These are phyloP conservation scores for Clarireedia monteithiana DNA, from an alignment of 2,329 filamentous ascomycete species.

Conservation along the genomic window DNA sequence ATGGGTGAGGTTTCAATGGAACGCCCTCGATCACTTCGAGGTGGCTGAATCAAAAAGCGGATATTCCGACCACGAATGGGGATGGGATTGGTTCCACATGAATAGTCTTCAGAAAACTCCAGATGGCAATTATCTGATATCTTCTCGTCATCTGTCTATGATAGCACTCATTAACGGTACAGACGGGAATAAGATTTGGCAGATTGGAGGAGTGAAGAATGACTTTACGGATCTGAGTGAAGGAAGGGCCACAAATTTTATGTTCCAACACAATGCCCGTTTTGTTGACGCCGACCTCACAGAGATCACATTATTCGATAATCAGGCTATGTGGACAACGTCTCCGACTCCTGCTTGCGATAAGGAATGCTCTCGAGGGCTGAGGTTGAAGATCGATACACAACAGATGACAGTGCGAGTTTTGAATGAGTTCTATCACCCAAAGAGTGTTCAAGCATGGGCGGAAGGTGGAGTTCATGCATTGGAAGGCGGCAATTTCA, in stretches of 20 bases:
- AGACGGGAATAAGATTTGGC: constrained; percentile 40
- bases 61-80: constrained; percentile 12
- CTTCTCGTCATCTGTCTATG: constrained; percentile 37
- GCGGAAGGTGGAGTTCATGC: constrained; percentile 39
- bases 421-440: constrained; percentile 33
- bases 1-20: constrained; percentile 43
- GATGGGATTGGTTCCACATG: constrained; percentile 24
- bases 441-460: constrained; percentile 31
- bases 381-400: constrained; percentile 34
- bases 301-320: constrained; percentile 24
- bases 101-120: constrained; percentile 33
- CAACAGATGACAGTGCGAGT: constrained; percentile 36
- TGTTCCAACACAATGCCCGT: constrained; percentile 40
- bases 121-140: constrained; percentile 39
- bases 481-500: constrained; percentile 37
- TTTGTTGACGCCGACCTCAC: constrained; percentile 24
- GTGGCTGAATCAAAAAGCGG: constrained; percentile 14
- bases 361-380: constrained; percentile 20
- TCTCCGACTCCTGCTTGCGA: constrained; percentile 2
- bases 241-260: constrained; percentile 37
- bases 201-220: constrained; percentile 37
- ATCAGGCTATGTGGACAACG: constrained; percentile 23
- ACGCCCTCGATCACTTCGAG: constrained; percentile 32
- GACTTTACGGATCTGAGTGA: constrained; percentile 31
- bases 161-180: constrained; percentile 39